Percentiles rank a stretch among this genome's conserved stretches.
phyloP scores from a whole-genome alignment of 2,329 filamentous ascomycete species.

The Pyricularia pennisetigena region DNA sequence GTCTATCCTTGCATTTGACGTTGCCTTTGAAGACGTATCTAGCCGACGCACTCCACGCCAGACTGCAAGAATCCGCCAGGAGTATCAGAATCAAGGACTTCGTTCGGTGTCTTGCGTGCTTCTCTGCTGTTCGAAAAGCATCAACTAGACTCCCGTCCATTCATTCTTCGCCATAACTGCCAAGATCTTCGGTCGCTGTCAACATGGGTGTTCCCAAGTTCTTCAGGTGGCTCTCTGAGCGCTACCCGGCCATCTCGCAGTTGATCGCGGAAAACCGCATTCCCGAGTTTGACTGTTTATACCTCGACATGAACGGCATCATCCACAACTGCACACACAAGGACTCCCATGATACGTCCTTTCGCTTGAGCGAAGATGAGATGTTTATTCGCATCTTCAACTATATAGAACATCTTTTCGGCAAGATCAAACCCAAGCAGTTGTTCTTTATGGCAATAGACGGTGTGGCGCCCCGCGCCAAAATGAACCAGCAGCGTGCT shows the following conservation, averaged over 20 bases:
- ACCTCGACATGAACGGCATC: constrained; percentile 98
- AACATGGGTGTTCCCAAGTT: constrained; percentile 63
- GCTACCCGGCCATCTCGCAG: constrained; percentile 97
- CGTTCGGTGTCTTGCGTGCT: background rate
- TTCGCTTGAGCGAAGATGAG: constrained; percentile 91
- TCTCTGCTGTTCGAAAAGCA: background rate
- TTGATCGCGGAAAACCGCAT: constrained; percentile 98
- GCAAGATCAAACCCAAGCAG: constrained; percentile 97
- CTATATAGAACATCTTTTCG: constrained; percentile 97
- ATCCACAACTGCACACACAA: constrained; percentile 99
- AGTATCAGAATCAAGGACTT: background rate
- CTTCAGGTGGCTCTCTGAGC: constrained; percentile 98
- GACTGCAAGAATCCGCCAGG: background rate
- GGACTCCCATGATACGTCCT: constrained; percentile 83
- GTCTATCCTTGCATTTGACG: background rate
- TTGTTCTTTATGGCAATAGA: constrained; percentile 99
- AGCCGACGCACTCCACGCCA: background rate
- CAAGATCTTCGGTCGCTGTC: background rate
- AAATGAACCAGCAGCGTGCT: constrained; percentile 99
- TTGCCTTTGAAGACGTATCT: background rate
- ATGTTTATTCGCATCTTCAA: constrained; percentile 99
- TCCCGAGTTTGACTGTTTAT: constrained; percentile 96
- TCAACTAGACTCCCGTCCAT: background rate
- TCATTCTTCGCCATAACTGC: background rate
- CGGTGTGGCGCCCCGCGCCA: constrained; percentile 91